A percentile compares a stretch with the other conserved stretches of the same genome.
phyloP scores from a whole-genome alignment of 2,329 filamentous ascomycete genomes.

The Colletotrichum gloeosporioides region DNA sequence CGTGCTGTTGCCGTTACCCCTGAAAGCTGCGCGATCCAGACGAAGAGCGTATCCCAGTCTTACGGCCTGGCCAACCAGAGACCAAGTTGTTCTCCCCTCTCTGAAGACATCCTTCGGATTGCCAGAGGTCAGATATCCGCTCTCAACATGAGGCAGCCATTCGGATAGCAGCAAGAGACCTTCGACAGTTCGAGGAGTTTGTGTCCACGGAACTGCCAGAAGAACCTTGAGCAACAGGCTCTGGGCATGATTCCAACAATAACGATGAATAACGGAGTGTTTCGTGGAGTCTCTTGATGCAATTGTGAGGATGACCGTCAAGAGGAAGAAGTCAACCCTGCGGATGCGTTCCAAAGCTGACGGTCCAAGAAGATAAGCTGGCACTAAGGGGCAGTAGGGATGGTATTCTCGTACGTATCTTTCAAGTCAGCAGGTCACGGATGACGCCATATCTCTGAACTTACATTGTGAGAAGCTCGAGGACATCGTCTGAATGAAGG shows the following conservation, averaged over 20 bases:
- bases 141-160: background rate
- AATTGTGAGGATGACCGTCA: background rate
- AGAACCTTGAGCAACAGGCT: background rate
- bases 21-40: background rate
- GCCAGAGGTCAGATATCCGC: accelerated
- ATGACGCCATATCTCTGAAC: accelerated
- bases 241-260: background rate
- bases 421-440: accelerated
- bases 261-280: background rate
- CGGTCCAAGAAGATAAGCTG: accelerated
- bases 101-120: background rate
- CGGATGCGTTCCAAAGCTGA: background rate
- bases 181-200: background rate
- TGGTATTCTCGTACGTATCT: background rate
- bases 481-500: accelerated
- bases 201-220: accelerated
- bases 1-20: background rate
- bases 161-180: background rate
- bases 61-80: background rate
- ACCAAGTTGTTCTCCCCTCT: background rate
- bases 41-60: background rate
- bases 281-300: background rate
- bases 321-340: background rate
- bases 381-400: background rate
- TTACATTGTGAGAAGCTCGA: background rate